phyloP scores from a whole-genome alignment of 2,329 filamentous ascomycete species.

The Penicillium sp. region DNA sequence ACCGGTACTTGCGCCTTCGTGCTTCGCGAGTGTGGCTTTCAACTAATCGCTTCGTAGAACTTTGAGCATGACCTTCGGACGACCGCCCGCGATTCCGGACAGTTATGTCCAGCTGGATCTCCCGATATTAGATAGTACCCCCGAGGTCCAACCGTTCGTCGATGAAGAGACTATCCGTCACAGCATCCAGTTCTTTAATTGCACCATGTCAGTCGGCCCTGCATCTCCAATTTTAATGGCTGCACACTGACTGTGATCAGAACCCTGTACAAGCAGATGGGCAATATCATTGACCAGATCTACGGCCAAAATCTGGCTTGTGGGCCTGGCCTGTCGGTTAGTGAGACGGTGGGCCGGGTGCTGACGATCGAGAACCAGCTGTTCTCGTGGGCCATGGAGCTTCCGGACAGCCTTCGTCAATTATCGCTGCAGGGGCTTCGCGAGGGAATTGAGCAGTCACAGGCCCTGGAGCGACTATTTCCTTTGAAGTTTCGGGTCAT shows the following conservation, averaged over 20 bases:
- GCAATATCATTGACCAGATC: slow-evolving; percentile 43
- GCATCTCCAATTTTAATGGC: too few relatives aligned
- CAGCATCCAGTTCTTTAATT: slow-evolving; percentile 26
- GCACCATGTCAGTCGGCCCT: slow-evolving; percentile 26
- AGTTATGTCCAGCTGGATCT: slow-evolving; percentile 48
- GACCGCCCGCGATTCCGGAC: slow-evolving; percentile 53
- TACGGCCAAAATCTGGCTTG: slow-evolving; percentile 53
- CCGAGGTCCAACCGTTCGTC: too few relatives aligned
- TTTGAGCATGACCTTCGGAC: slow-evolving; percentile 58
- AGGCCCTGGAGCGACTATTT: too few relatives aligned
- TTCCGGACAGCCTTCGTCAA: too few relatives aligned
- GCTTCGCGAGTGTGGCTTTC: too few relatives aligned
- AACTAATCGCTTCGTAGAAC: slow-evolving; percentile 34
- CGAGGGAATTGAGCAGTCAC: too few relatives aligned
- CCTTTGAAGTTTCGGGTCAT: slow-evolving; percentile 47
- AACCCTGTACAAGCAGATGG: slow-evolving; percentile 36
- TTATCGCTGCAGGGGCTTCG: too few relatives aligned
- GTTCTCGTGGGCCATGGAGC: slow-evolving; percentile 25
- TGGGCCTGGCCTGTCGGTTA: slow-evolving; percentile 25
- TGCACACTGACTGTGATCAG: too few relatives aligned
- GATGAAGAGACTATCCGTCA: slow-evolving; percentile 14
- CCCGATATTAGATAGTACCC: too few relatives aligned
- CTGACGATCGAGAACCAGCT: slow-evolving; percentile 29
- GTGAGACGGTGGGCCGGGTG: slow-evolving; percentile 39
- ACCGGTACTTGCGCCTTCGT: slow-evolving; percentile 41